Evolutionary conservation across 2,329 filamentous ascomycete genomes (phyloP).

Genomic region (Aspergillus amoenus): DNA sequence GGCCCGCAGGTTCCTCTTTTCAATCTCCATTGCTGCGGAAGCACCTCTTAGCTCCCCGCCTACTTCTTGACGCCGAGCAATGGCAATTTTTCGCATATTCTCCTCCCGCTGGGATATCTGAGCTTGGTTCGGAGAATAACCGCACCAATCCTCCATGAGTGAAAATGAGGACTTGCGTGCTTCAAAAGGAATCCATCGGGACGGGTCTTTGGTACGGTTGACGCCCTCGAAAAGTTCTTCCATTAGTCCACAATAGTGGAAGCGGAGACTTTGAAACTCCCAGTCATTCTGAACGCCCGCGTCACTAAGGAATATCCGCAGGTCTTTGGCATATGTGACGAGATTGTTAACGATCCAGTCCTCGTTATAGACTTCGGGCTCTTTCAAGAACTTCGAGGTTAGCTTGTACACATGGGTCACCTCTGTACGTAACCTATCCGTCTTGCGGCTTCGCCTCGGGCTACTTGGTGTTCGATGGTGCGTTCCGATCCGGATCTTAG

Average conservation of each 20-base stretch:
- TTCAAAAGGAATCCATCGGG: slow-evolving; percentile 96
- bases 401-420: slow-evolving; percentile 96
- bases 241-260: slow-evolving; percentile 90
- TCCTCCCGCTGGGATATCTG: slow-evolving; percentile 82
- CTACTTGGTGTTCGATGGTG: slow-evolving; percentile 85
- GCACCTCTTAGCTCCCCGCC: slow-evolving; percentile 74
- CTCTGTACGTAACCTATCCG: slow-evolving; percentile 85
- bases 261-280: slow-evolving; percentile 86
- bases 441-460: slow-evolving; percentile 76
- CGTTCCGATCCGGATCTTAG: slow-evolving; percentile 69
- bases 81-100: slow-evolving; percentile 79
- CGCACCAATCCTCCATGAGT: slow-evolving; percentile 99
- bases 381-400: slow-evolving; percentile 82
- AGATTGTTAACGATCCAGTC: slow-evolving; percentile 90
- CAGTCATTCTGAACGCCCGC: slow-evolving; percentile 91
- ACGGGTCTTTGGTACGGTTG: slow-evolving; percentile 78
- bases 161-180: slow-evolving; percentile 92
- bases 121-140: slow-evolving; percentile 85
- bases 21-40: slow-evolving; percentile 91
- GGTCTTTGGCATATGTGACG: slow-evolving; percentile 83
- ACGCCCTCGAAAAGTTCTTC: slow-evolving; percentile 92
- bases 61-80: slow-evolving; percentile 71
- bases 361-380: slow-evolving; percentile 75
- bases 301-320: slow-evolving; percentile 93
- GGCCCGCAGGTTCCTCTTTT: slow-evolving; percentile 87